Evolutionary conservation across 2,329 filamentous ascomycete species (phyloP), one percentile per base, ranked within the genome.

Genomic region (Periconia sp.): DNA sequence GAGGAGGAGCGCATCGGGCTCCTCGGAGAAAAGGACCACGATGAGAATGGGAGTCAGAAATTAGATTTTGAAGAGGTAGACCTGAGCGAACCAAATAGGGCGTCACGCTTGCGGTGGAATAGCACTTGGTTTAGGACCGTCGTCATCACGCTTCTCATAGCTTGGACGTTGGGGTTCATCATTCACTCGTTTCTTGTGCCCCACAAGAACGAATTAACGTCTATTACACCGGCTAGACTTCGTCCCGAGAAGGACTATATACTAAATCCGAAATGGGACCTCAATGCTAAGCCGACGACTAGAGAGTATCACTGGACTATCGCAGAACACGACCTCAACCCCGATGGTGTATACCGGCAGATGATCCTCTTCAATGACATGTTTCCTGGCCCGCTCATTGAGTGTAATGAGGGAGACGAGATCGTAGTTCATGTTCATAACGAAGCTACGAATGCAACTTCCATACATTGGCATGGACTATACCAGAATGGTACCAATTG

Each of bases 231-330:
- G 5, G 52, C 56, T n/a, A 43, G 32, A 29, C 44, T 61, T 1
- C 54, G 58, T 16, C 46, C 53, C 5, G 56, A 63, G 47, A 50
- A 58, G 36, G 59, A 62, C 36, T 73, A 88, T 46, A 63, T 83
- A 4, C 72, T 89, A 12, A 72, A 80, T 36, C 59, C 74, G 0
- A 52, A 69, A 2, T 88, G 85, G 85, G 67, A 85, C 45, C 75
- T 76, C 47, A 32, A 71, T 13, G 76, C 79, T 0, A 52, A 73
- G 3, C 74, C 78, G 0, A 75, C 73, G 12, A 75, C 73, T 2
- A 76, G 85, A 53, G 76, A 81, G 49, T 85, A 83, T 56, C 69
- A 77, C 47, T 88, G 84, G 83, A 79, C 72, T 0, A 78, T 88
- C 21, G 62, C 70, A 8, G 81, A 86, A 46, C 78, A 78, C 22